Conservation (phyloP, 2,329 filamentous ascomycete species). For the Graphilbum sp. region DNA sequence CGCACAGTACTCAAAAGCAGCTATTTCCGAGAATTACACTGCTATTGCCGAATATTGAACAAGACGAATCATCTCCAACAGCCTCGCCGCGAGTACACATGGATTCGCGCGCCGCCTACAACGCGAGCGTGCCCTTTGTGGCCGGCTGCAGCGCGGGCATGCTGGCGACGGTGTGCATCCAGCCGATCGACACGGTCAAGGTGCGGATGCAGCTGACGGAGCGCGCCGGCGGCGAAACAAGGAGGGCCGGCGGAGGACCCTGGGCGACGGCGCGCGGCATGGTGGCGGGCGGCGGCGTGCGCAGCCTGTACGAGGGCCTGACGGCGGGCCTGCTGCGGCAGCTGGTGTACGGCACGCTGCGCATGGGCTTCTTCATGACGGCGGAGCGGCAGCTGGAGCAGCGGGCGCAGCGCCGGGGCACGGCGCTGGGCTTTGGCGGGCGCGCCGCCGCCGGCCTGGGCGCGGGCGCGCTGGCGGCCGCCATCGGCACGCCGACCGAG, state of each 20-base stretch:
- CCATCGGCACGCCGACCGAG: conserved; percentile 91
- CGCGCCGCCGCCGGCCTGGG: conserved; percentile 69
- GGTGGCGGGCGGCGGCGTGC: conserved; percentile 65
- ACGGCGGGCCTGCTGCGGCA: conserved; percentile 84
- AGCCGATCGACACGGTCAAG: conserved; percentile 97
- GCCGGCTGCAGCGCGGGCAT: conserved; percentile 86
- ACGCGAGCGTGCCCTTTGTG: conserved; percentile 70
- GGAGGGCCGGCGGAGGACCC: too few species aligned
- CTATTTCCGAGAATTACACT: too few species aligned
- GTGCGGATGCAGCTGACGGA: conserved; percentile 90
- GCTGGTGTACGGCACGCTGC: conserved; percentile 91
- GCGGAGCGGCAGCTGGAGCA: conserved; percentile 58
- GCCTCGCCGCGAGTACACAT: too few species aligned
- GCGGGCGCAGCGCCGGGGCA: conserved; percentile 55
- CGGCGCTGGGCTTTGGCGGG: conserved; percentile 65
- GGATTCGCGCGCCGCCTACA: too few species aligned
- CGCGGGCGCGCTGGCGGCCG: conserved; percentile 80
- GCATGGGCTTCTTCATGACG: conserved; percentile 90
- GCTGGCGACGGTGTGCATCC: conserved; percentile 79
- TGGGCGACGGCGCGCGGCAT: conserved; percentile 71
- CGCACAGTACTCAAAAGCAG: too few species aligned
- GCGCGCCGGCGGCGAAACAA: conserved; percentile 61
- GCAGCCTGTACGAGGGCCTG: conserved; percentile 86
- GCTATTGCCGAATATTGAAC: too few species aligned
- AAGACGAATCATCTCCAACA: too few species aligned